A percentile compares a stretch with the other conserved stretches of the same genome.
Evolutionary conservation across 176 grass and related monocot species (phyloP).

Genomic region (Oryza officinalis): DNA sequence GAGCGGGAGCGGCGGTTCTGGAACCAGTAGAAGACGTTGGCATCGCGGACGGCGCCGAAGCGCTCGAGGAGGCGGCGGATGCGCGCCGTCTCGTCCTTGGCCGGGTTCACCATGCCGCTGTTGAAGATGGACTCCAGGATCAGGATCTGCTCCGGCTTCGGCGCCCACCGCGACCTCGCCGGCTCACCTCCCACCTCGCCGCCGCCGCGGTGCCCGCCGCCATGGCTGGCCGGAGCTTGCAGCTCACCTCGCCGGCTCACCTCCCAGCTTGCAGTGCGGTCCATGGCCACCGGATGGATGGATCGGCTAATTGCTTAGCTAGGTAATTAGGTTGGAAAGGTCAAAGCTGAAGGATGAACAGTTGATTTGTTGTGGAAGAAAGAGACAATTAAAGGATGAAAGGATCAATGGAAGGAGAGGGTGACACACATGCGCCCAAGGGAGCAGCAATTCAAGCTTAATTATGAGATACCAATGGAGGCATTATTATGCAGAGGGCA

Average conservation of each 20-base stretch:
- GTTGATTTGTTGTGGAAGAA: constrained; percentile 24
- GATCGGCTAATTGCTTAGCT: not conserved
- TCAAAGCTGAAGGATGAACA: constrained; percentile 31
- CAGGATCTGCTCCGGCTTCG: constrained; percentile 59
- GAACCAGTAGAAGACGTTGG: constrained; percentile 67
- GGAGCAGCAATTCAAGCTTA: not conserved
- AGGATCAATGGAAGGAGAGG: constrained; percentile 28
- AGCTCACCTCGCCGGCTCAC: not conserved
- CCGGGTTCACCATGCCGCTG: constrained; percentile 60
- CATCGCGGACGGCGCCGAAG: constrained; percentile 51
- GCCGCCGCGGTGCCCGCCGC: not conserved
- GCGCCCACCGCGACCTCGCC: constrained; percentile 50
- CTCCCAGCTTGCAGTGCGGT: not conserved
- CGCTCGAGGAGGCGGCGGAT: constrained; percentile 52
- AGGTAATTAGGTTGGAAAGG: not conserved
- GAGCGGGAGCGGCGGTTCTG: constrained; percentile 62
- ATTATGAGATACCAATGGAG: constrained; percentile 6
- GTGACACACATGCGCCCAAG: not conserved
- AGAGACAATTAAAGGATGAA: constrained; percentile 14
- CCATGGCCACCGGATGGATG: constrained; percentile 25
- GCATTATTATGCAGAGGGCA: constrained; percentile 23
- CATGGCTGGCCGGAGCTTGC: constrained; percentile 4
- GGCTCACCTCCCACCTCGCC: constrained; percentile 1
- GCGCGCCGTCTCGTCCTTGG: constrained; percentile 54
- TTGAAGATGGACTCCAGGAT: constrained; percentile 65